These are phyloP conservation scores for Amylocarpus encephaloides DNA, from an alignment of 2,329 filamentous ascomycete species.

Conservation along the genomic window DNA sequence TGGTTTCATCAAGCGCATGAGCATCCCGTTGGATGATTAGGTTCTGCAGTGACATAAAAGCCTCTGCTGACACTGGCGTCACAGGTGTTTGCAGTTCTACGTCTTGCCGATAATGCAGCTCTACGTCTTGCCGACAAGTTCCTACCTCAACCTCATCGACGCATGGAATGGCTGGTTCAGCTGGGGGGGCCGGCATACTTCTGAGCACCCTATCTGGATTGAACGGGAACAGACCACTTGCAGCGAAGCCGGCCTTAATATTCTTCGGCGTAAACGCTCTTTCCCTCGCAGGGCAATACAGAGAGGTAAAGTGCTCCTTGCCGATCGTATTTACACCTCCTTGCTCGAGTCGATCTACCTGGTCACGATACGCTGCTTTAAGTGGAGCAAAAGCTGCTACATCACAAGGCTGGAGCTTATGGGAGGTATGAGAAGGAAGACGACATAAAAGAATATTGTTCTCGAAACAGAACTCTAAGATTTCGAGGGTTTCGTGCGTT, in stretches of 20 bases:
- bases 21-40: conserved; percentile 23
- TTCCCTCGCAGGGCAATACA: conserved; percentile 5
- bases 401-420: conserved; percentile 24
- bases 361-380: conserved; percentile 23
- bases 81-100: no score
- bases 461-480: no score
- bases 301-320: conserved; percentile 14
- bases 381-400: conserved; percentile 22
- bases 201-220: conserved; percentile 31
- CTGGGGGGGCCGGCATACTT: conserved; percentile 23
- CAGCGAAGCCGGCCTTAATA: conserved; percentile 27
- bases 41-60: conserved; percentile 17
- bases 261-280: conserved; percentile 21
- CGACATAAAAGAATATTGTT: no score
- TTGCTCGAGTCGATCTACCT: conserved; percentile 19
- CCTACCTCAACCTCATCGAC: conserved; percentile 8
- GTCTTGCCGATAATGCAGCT: not conserved
- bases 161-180: conserved; percentile 9
- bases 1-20: conserved; percentile 22
- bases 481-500: no score
- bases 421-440: no score
- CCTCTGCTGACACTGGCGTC: conserved; percentile 21
- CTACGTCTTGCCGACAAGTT: conserved; percentile 6
- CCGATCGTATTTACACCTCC: conserved; percentile 11
- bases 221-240: conserved; percentile 17